Conservation (phyloP, 192 early-diverging fungal species). For the Coemansia sp. region DNA sequence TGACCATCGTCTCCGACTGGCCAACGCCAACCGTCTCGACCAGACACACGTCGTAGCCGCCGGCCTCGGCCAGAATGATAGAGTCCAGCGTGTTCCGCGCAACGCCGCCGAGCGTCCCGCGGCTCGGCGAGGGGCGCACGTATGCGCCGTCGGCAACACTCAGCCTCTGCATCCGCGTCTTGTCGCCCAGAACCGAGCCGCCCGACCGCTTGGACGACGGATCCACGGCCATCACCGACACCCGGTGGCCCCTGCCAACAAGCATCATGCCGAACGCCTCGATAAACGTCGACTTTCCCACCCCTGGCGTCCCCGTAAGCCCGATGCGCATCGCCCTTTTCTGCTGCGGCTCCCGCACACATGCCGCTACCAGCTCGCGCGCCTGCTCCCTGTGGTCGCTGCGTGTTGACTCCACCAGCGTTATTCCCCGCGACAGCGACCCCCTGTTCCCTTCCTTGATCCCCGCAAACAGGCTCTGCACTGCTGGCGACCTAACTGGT, state of each 20-base stretch:
- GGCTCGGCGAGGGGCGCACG: conserved; percentile 75
- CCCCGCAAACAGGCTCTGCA: conserved; percentile 25
- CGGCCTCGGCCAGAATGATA: conserved; percentile 77
- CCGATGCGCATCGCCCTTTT: conserved; percentile 70
- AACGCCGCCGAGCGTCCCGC: conserved; percentile 75
- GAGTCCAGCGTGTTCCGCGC: conserved; percentile 82
- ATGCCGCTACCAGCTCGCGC: conserved; percentile 62
- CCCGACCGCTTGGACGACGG: conserved; percentile 79
- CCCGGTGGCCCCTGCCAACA: conserved; percentile 64
- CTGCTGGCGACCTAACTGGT: neutral
- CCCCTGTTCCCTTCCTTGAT: conserved; percentile 32
- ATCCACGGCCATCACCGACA: conserved; percentile 83
- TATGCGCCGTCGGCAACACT: conserved; percentile 64
- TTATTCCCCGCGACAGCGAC: conserved; percentile 39
- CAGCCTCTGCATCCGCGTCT: conserved; percentile 81
- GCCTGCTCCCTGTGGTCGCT: conserved; percentile 63
- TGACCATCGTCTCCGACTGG: conserved; percentile 83
- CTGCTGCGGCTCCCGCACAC: conserved; percentile 15
- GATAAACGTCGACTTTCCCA: conserved; percentile 88
- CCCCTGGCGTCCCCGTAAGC: conserved; percentile 76
- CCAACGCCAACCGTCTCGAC: conserved; percentile 89
- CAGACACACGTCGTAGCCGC: conserved; percentile 76
- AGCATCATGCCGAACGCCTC: conserved; percentile 80
- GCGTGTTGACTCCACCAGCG: conserved; percentile 68
- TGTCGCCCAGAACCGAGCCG: conserved; percentile 84